Base-by-base conservation (phyloP, 2,329 filamentous ascomycete genomes). In the Davidsoniella virescens region DNA sequence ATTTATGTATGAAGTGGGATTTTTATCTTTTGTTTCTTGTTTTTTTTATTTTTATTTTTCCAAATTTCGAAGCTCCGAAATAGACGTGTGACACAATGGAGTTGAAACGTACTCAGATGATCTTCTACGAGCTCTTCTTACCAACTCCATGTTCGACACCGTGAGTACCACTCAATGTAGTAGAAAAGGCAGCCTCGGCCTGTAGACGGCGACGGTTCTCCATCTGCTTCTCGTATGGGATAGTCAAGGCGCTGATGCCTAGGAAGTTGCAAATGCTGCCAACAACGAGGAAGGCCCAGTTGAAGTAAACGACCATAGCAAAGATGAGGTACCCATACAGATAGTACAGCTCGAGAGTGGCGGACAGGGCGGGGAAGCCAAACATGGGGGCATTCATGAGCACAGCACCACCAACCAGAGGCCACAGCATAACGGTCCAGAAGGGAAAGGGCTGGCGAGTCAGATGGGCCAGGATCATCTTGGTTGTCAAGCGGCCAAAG, bases 401-500 rank as follows among this genome's bases (percentile, higher is more conserved):
- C 1, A 90, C 60, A 5, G 87, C 88, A 49, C 92, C 92, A 47
- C 84, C 84, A 44, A 95, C 74, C 38, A 98, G 78, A 6, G 92
- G 92, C 33, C 76, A 78, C 37, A 96, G 73, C 75, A 96, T 84
- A 45, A 92, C 75, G 9, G 92, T 96, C 87, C 88, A 96, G 73
- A 85, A 93, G 1, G 92, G 92, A 67, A 96, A 98, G 3, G 90
- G 85, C 64, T 96, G 92, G 55, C 79, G 79, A 2, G 92, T 92
- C 47, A 98, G 72, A 65, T 98, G 92, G 2, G 92, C 90, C 16
- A 98, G 79, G 61, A 98, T 98, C 65, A 96, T 96, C 71, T 96
- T 98, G 38, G 92, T 98, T 0, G 92, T 96, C 82, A 98, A 87
- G 57, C 92, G 83, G 36, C 92, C 92, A 64, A 98, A 96, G 53